A percentile compares a stretch with the other conserved stretches of the same genome.
Conservation (phyloP, 129 eudicot species). For the Arctium lappa region DNA sequence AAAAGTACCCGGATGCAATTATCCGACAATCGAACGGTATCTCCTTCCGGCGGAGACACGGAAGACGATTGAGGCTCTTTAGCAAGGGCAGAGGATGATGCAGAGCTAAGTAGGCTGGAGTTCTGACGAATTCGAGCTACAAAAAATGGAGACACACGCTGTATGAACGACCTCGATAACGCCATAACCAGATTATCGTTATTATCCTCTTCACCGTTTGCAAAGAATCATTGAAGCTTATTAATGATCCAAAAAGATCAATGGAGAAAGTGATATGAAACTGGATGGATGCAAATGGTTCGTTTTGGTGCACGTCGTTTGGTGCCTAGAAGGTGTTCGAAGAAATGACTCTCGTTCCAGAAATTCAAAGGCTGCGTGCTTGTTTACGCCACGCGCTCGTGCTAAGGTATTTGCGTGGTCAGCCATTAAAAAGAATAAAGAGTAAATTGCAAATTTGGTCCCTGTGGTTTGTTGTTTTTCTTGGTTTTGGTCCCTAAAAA, state of each 20-base stretch:
- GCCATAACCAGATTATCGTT: slow-evolving; percentile 11
- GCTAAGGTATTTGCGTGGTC: background rate
- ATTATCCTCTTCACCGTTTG: background rate
- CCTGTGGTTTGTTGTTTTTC: background rate
- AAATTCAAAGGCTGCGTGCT: background rate
- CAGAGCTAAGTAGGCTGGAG: slow-evolving; percentile 46
- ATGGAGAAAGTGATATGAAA: background rate
- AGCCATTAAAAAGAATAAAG: background rate
- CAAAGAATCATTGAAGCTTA: slow-evolving; percentile 1
- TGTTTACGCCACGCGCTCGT: background rate
- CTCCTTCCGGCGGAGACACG: slow-evolving; percentile 19
- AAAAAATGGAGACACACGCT: slow-evolving; percentile 51
- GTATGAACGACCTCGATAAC: slow-evolving; percentile 51
- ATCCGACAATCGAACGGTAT: slow-evolving; percentile 61
- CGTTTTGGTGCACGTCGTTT: background rate
- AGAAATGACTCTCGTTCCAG: background rate
- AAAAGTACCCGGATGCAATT: slow-evolving; percentile 63
- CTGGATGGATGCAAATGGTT: background rate
- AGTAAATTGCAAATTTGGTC: background rate
- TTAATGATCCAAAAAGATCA: background rate
- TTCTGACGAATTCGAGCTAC: slow-evolving; percentile 59
- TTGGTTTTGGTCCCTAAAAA: too few relatives aligned
- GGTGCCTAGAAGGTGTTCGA: slow-evolving; percentile 10
- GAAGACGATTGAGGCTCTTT: slow-evolving; percentile 37
- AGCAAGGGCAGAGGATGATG: slow-evolving; percentile 52